A percentile compares a stretch with the other conserved stretches of the same genome.
Conservation (phyloP, 768 basidiomycete species). For the Kwoniella newhampshirensis region DNA sequence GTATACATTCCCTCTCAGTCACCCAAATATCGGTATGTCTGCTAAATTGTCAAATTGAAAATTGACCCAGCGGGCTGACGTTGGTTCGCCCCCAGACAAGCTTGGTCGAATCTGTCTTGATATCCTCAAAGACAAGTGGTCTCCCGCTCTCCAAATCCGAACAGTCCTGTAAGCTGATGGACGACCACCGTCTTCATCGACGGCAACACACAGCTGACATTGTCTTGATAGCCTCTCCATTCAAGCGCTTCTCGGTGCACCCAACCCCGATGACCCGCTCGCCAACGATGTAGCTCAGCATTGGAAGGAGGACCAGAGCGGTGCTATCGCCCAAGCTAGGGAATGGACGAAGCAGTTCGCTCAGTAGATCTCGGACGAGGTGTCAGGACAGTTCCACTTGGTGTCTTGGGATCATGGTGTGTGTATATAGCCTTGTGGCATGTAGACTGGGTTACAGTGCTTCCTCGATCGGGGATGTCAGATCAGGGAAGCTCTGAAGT, state of each 20-base stretch:
- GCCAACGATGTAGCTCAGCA: conserved; percentile 72
- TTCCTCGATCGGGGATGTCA: too few species aligned
- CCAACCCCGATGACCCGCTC: conserved; percentile 68
- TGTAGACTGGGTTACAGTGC: too few species aligned
- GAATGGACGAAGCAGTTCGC: conserved; percentile 97
- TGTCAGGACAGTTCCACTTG: too few species aligned
- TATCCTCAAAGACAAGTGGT: conserved; percentile 99
- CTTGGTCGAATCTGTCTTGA: conserved; percentile 97
- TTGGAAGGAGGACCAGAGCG: conserved; percentile 96
- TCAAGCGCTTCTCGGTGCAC: conserved; percentile 92
- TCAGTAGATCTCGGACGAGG: conserved; percentile 16
- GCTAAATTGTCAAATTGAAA: too few species aligned
- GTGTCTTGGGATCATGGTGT: too few species aligned
- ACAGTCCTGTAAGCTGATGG: conserved; percentile 67
- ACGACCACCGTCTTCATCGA: too few species aligned
- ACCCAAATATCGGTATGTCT: conserved; percentile 93
- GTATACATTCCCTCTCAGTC: conserved; percentile 52
- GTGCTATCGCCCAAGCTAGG: conserved; percentile 83
- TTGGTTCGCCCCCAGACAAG: conserved; percentile 66
- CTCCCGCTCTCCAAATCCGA: conserved; percentile 95
- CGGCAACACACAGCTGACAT: background rate
- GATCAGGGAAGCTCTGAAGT: too few species aligned
- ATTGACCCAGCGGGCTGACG: background rate
- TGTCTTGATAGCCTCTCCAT: conserved; percentile 66
- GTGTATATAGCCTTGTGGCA: too few species aligned